These are phyloP conservation scores for Aspergillus glaucus DNA, from an alignment of 2,329 filamentous ascomycete genomes.

Conservation along the genomic window DNA sequence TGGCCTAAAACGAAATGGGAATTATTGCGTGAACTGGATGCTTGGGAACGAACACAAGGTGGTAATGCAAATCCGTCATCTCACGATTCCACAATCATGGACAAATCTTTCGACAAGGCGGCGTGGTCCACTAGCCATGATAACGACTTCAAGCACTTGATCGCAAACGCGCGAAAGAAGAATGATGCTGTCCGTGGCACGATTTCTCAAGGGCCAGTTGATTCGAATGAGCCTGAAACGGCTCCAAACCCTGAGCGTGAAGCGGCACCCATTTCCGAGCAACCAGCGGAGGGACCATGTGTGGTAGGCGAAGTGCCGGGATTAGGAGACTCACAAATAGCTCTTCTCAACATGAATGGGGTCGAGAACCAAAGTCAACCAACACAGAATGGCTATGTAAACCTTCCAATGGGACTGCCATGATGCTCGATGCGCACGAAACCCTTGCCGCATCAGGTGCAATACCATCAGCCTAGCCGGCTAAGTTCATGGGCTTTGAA, in stretches of 20 bases:
- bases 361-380: constrained; percentile 3
- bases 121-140: constrained; percentile 71
- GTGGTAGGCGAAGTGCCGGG: constrained; percentile 3
- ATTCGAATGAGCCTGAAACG: constrained; percentile 3
- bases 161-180: constrained; percentile 65
- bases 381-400: neutral
- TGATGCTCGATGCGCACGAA: neutral
- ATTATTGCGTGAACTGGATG: constrained; percentile 69
- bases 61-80: constrained; percentile 41
- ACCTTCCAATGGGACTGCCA: neutral
- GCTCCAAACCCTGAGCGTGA: constrained; percentile 1
- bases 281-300: neutral
- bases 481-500: neutral
- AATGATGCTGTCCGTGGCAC: constrained; percentile 24
- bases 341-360: constrained; percentile 1
- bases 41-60: constrained; percentile 82
- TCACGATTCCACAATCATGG: constrained; percentile 53
- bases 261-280: neutral
- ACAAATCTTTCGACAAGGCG: constrained; percentile 79
- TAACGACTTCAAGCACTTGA: constrained; percentile 69
- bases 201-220: constrained; percentile 15
- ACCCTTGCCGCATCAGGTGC: neutral
- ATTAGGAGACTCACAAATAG: constrained; percentile 1
- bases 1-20: constrained; percentile 64
- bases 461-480: neutral